A percentile compares a stretch with the other conserved stretches of the same genome.
Conservation (phyloP, 164 flowering plant genomes). For the Piper longum region DNA sequence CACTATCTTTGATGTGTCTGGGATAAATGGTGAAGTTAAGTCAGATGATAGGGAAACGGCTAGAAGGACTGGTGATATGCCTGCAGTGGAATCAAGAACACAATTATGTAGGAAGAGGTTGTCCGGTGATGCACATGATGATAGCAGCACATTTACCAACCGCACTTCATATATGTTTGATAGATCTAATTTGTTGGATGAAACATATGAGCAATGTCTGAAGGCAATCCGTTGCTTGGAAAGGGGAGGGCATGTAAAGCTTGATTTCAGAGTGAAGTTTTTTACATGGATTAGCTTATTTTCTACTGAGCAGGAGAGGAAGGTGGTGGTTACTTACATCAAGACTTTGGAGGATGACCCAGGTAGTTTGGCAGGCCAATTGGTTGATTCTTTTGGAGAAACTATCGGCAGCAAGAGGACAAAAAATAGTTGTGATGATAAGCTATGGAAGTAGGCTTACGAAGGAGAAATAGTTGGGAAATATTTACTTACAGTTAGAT, state of each 20-base stretch:
- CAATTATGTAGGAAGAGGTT: slow-evolving; percentile 38
- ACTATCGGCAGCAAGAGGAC: slow-evolving; percentile 59
- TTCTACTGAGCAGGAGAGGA: slow-evolving; percentile 79
- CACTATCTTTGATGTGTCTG: slow-evolving; percentile 32
- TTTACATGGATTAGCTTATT: slow-evolving; percentile 92
- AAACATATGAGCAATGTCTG: slow-evolving; percentile 79
- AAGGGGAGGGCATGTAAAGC: slow-evolving; percentile 55
- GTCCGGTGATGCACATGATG: slow-evolving; percentile 49
- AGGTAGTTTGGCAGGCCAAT: slow-evolving; percentile 73
- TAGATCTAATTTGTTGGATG: slow-evolving; percentile 40
- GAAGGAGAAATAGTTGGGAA: neutral
- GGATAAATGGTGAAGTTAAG: slow-evolving; percentile 36
- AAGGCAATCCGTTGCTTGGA: slow-evolving; percentile 81
- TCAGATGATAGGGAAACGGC: slow-evolving; percentile 55
- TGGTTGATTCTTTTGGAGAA: slow-evolving; percentile 76
- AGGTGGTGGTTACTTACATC: slow-evolving; percentile 79
- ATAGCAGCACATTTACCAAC: slow-evolving; percentile 73
- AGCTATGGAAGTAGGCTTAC: slow-evolving; percentile 36
- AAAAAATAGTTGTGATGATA: slow-evolving; percentile 51
- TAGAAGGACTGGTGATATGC: slow-evolving; percentile 28
- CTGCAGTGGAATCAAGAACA: slow-evolving; percentile 43
- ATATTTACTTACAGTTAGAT: neutral
- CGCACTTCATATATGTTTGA: slow-evolving; percentile 32
- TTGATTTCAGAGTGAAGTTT: slow-evolving; percentile 74
- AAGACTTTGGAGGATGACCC: slow-evolving; percentile 75